Conservation (phyloP, 2,329 filamentous ascomycete genomes). For the Neospermospora avenae region DNA sequence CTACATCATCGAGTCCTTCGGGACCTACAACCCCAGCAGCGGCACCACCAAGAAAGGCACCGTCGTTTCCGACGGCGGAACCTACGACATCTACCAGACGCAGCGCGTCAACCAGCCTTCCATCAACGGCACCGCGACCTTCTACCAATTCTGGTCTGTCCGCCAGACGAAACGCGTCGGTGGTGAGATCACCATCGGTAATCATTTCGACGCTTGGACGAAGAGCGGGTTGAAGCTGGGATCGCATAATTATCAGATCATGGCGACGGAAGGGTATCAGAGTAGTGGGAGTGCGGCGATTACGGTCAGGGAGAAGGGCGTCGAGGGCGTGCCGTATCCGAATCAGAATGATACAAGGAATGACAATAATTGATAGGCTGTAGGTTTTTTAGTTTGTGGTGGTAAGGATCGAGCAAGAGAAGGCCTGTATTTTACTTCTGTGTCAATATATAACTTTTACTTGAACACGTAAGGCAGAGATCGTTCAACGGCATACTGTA, state of each 20-base stretch:
- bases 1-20: not conserved
- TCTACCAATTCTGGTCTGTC: slow-evolving; percentile 53
- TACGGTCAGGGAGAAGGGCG: slow-evolving; percentile 11
- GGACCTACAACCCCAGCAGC: slow-evolving; percentile 34
- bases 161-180: slow-evolving; percentile 47
- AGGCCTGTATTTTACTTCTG: not conserved
- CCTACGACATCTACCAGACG: slow-evolving; percentile 45
- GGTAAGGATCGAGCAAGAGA: not conserved
- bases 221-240: slow-evolving; percentile 46
- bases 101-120: slow-evolving; percentile 37
- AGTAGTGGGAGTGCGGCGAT: slow-evolving; percentile 12
- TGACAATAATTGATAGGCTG: not conserved
- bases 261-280: slow-evolving; percentile 31
- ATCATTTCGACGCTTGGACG: slow-evolving; percentile 53
- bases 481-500: no score
- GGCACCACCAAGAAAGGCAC: slow-evolving; percentile 49
- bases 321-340: slow-evolving; percentile 2
- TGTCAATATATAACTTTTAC: no score
- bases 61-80: slow-evolving; percentile 49
- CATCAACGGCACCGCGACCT: slow-evolving; percentile 50
- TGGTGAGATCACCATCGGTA: slow-evolving; percentile 47
- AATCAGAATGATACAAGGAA: slow-evolving; percentile 1
- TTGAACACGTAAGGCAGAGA: no score
- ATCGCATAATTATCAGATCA: slow-evolving; percentile 47
- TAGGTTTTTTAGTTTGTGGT: not conserved